A percentile compares a stretch with the other conserved stretches of the same genome.
phyloP scores from a whole-genome alignment of 1,284 basidiomycete species.

The Exobasidium rhododendri region DNA sequence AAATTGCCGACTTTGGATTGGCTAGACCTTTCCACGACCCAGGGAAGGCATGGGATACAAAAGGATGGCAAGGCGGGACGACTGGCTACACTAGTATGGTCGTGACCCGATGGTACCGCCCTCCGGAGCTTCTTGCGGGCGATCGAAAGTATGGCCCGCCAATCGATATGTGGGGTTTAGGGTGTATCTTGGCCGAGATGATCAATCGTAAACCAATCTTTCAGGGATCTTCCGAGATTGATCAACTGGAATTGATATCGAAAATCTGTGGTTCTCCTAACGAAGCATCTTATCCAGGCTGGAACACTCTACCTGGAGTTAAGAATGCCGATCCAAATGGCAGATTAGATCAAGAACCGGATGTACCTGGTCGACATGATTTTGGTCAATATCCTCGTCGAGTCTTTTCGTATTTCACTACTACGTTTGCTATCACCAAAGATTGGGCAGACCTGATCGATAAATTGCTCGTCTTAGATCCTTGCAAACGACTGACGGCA shows the following conservation, averaged over 20 bases:
- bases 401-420: slow-evolving; percentile 34
- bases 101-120: slow-evolving; percentile 97
- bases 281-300: slow-evolving; percentile 71
- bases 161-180: slow-evolving; percentile 98
- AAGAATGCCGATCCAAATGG: slow-evolving; percentile 48
- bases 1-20: slow-evolving; percentile 89
- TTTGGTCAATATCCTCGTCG: slow-evolving; percentile 36
- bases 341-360: slow-evolving; percentile 35
- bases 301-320: slow-evolving; percentile 60
- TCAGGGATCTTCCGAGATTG: slow-evolving; percentile 78
- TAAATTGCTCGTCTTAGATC: slow-evolving; percentile 46
- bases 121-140: slow-evolving; percentile 88
- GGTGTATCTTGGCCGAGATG: slow-evolving; percentile 96
- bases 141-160: slow-evolving; percentile 83
- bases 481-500: slow-evolving; percentile 45
- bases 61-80: slow-evolving; percentile 40
- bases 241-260: slow-evolving; percentile 88
- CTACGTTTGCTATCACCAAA: not conserved
- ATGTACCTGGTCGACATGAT: slow-evolving; percentile 34
- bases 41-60: slow-evolving; percentile 25
- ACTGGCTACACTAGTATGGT: slow-evolving; percentile 89
- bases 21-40: slow-evolving; percentile 63
- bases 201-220: slow-evolving; percentile 82
- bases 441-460: slow-evolving; percentile 47
- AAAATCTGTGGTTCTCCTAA: slow-evolving; percentile 81